Percentiles rank a stretch among this genome's conserved stretches.
Conservation (phyloP, 768 basidiomycete genomes). For the Phylloporus arenicola region DNA sequence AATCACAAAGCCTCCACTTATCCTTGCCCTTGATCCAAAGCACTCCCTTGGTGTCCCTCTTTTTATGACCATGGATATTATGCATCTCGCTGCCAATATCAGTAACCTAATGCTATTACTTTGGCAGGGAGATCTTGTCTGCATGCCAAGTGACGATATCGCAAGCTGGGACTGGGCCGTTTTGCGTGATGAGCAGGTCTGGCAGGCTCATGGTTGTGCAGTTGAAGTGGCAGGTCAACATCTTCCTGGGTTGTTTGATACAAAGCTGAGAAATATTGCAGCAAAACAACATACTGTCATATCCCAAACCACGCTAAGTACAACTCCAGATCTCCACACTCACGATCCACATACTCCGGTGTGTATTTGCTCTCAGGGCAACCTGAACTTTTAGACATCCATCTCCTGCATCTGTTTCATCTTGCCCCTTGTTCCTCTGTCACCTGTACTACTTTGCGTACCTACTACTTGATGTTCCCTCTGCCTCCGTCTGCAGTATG, state of each 20-base stretch:
- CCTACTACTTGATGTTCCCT: too few species aligned
- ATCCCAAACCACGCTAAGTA: too few species aligned
- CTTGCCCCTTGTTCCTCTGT: too few species aligned
- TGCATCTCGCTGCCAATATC: neutral
- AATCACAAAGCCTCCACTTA: too few species aligned
- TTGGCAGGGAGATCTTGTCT: neutral
- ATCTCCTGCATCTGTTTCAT: too few species aligned
- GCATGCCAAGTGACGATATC: neutral
- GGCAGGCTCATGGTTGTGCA: neutral
- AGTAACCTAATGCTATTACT: neutral
- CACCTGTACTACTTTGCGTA: too few species aligned
- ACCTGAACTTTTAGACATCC: too few species aligned
- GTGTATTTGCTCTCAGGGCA: too few species aligned
- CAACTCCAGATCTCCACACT: too few species aligned
- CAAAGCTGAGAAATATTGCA: slow-evolving; percentile 16
- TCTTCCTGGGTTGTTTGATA: neutral
- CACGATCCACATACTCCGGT: too few species aligned
- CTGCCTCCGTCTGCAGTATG: too few species aligned
- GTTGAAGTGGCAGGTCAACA: neutral
- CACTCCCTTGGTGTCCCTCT: neutral
- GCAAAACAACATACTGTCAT: too few species aligned
- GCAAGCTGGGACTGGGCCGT: slow-evolving; percentile 1
- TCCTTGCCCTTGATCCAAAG: neutral
- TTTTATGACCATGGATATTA: slow-evolving; percentile 3
- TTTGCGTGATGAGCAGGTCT: neutral